These are phyloP conservation scores for Solanum tarijense DNA, from an alignment of 257 asterid genomes.

Conservation along the genomic window DNA sequence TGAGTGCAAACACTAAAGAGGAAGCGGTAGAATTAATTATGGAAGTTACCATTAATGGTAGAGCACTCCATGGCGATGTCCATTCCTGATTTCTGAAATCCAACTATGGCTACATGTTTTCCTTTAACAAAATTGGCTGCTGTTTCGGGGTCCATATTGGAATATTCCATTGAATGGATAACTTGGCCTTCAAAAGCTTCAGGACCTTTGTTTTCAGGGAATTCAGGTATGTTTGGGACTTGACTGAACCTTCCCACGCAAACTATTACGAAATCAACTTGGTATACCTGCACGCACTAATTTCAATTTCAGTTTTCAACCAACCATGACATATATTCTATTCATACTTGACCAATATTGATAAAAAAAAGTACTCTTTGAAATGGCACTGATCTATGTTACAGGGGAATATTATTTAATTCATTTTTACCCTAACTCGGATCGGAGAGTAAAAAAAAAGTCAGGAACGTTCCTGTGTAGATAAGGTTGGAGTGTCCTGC, in stretches of 20 bases:
- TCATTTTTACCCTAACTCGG: too few relatives aligned
- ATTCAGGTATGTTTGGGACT: slow-evolving; percentile 28
- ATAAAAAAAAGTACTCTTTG: too few relatives aligned
- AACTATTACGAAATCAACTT: slow-evolving; percentile 25
- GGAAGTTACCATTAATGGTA: slow-evolving; percentile 11
- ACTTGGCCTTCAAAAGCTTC: slow-evolving; percentile 26
- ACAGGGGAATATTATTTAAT: too few relatives aligned
- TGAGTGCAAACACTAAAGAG: not conserved
- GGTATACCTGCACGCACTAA: slow-evolving; percentile 7
- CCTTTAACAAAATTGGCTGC: slow-evolving; percentile 21
- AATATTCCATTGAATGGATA: slow-evolving; percentile 39
- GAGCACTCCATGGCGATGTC: slow-evolving; percentile 38
- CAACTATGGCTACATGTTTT: slow-evolving; percentile 26
- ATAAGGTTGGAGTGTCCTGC: slow-evolving; percentile 8
- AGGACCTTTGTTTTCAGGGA: slow-evolving; percentile 10
- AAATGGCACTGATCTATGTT: too few relatives aligned
- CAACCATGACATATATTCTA: not conserved
- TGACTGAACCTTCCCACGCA: slow-evolving; percentile 33
- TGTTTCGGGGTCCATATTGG: slow-evolving; percentile 16
- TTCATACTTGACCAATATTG: too few relatives aligned
- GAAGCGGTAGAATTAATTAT: too few relatives aligned
- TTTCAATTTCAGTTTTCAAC: not conserved
- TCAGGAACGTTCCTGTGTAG: not conserved
- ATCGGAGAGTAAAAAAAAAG: too few relatives aligned
- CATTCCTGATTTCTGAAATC: slow-evolving; percentile 37